Base-by-base conservation (phyloP, 805 yeast genomes). In the Metschnikowia shivogae region DNA sequence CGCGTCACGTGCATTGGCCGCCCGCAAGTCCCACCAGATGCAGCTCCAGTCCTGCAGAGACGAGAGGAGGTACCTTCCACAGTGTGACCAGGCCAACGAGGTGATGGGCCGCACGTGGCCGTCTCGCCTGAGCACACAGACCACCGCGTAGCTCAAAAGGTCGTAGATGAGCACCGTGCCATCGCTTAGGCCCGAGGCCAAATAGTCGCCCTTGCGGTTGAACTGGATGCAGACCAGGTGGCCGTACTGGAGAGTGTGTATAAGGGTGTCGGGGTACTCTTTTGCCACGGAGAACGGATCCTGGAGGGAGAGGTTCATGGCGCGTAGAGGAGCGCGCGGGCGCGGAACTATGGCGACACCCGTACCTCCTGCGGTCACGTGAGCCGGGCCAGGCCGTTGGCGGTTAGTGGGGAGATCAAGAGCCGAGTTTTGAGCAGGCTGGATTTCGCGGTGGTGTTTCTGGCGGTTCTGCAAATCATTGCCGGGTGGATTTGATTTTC, bases 281-380 rank as follows among this genome's bases (percentile, higher is more conserved):
- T 88, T 89, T 17, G 95, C 84, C 19, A 92, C 89, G 1, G 92
- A 81, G 62, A 89, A 88, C 3, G 97, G 97, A 63, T 90, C 98
- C 52, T 87, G 78, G 20, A 92, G 73, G 8, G 93, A 74, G 29
- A 89, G 70, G 62, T 90, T 90, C 93, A 87, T 87, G 43, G 19
- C 8, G 26, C 8, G 6, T 22, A 22, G 26, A 26, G 13, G 43
- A 45, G 43, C 8, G 8, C 26, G 26, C 26, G 26, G 26, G 26
- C 26, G 26, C 6, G 26, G 26, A 6, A 6, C 8, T 6, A 22
- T 1, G 26, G 26, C 6, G 26, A 22, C 26, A 22, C 8, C 26
- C 26, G 26, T 22, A 22, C 26, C 26, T 22, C 8, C 26, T 17
- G 26, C 54, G 51, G 10, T 24, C 44, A 10, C 36, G 31, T 42